Percentiles rank a stretch among this genome's conserved stretches.
phyloP scores from a whole-genome alignment of 1,284 basidiomycete species.

The Meripilus lineatus region DNA sequence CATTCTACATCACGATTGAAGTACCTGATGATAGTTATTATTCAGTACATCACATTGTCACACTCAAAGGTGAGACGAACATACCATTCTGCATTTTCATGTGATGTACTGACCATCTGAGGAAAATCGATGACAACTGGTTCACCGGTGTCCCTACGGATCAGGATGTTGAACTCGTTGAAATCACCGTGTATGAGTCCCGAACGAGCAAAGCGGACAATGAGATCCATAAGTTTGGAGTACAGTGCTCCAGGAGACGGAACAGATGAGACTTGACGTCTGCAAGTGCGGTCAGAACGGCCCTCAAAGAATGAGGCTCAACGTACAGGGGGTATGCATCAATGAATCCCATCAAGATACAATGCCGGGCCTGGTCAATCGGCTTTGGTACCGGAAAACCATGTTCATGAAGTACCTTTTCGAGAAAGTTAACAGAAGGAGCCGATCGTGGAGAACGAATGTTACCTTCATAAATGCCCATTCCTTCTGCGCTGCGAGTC shows the following conservation, averaged over 20 bases:
- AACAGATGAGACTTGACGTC: slow-evolving; percentile 84
- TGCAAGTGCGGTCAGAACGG: slow-evolving; percentile 27
- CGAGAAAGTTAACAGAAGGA: neutral
- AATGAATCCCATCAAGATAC: slow-evolving; percentile 93
- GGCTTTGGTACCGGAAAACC: slow-evolving; percentile 92
- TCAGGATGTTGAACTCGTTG: slow-evolving; percentile 99
- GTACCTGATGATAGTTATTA: slow-evolving; percentile 58
- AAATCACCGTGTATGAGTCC: slow-evolving; percentile 99
- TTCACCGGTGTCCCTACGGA: slow-evolving; percentile 75
- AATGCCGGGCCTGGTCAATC: slow-evolving; percentile 93
- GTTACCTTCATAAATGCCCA: slow-evolving; percentile 97
- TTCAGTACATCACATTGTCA: too few relatives aligned
- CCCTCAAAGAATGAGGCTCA: neutral
- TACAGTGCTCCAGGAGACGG: slow-evolving; percentile 88
- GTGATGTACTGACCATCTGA: slow-evolving; percentile 98
- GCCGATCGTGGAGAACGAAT: neutral
- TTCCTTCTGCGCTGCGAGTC: slow-evolving; percentile 94
- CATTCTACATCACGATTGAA: slow-evolving; percentile 98
- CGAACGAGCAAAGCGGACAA: slow-evolving; percentile 88
- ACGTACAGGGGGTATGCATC: slow-evolving; percentile 92
- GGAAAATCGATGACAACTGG: slow-evolving; percentile 98
- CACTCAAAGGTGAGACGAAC: slow-evolving; percentile 21
- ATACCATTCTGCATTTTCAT: slow-evolving; percentile 95
- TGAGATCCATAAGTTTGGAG: slow-evolving; percentile 91
- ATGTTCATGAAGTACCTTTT: slow-evolving; percentile 87